Evolutionary conservation across 2,329 filamentous ascomycete species (phyloP).

Genomic region (Colletotrichum caudatum): DNA sequence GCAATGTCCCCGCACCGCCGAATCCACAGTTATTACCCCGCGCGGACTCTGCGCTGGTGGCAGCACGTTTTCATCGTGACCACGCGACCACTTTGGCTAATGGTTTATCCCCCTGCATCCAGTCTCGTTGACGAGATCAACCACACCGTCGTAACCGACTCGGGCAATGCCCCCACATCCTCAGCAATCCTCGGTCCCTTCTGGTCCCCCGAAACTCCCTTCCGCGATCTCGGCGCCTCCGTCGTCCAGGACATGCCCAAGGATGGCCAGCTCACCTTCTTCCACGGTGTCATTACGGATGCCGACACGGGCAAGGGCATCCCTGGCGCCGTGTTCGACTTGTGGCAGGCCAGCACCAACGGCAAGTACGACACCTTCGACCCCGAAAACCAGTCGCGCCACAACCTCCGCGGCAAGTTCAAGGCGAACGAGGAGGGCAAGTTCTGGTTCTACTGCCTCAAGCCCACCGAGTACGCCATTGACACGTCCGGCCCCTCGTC

Average conservation of each 20-base stretch:
- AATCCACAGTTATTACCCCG: conserved; percentile 3
- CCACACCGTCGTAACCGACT: conserved; percentile 37
- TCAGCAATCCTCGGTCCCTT: conserved; percentile 42
- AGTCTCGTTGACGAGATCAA: conserved; percentile 42
- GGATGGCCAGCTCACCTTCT: conserved; percentile 38
- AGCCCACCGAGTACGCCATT: conserved; percentile 73
- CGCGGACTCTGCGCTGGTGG: neutral
- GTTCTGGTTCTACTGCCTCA: conserved; percentile 72
- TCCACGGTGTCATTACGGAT: conserved; percentile 42
- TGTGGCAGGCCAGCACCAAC: conserved; percentile 74
- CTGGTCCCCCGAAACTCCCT: conserved; percentile 43
- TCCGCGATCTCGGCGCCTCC: conserved; percentile 40
- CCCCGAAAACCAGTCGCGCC: conserved; percentile 67
- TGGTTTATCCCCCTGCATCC: neutral
- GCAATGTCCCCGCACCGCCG: neutral
- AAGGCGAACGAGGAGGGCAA: conserved; percentile 70
- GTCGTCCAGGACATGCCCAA: conserved; percentile 41
- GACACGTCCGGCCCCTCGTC: conserved; percentile 62
- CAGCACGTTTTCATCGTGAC: neutral
- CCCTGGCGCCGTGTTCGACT: conserved; percentile 64
- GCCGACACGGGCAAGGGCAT: conserved; percentile 45
- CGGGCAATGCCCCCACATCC: conserved; percentile 37
- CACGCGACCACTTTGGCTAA: conserved; percentile 1
- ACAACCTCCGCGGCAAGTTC: conserved; percentile 76
- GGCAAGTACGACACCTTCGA: conserved; percentile 71